These are phyloP conservation scores for Venturia oleaginea DNA, from an alignment of 2,329 filamentous ascomycete genomes.

Conservation along the genomic window DNA sequence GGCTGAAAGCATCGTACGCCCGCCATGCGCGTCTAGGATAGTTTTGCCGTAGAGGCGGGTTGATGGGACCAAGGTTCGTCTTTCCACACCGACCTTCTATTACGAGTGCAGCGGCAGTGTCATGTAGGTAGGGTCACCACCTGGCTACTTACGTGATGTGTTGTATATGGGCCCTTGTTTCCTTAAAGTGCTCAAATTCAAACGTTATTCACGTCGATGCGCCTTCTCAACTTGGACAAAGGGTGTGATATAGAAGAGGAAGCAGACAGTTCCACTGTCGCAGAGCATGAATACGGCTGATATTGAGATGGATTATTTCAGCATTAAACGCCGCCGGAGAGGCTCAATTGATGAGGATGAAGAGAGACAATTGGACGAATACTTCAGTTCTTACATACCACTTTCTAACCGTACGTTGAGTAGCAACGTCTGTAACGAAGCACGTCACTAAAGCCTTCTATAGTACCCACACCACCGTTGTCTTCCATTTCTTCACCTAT, in stretches of 20 bases:
- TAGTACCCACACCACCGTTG: conserved; percentile 30
- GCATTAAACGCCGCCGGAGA: neutral
- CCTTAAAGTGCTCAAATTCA: neutral
- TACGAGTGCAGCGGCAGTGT: neutral
- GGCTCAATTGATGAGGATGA: neutral
- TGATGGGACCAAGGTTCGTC: neutral
- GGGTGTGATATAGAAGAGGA: neutral
- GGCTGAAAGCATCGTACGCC: neutral
- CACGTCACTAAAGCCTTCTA: conserved; percentile 10
- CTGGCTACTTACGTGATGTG: neutral
- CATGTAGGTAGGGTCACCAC: too few relatives aligned
- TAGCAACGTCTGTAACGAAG: neutral
- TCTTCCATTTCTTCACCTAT: conserved; percentile 17
- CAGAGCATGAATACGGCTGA: neutral
- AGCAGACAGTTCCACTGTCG: neutral
- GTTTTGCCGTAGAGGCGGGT: neutral
- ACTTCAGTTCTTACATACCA: conserved; percentile 30
- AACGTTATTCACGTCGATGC: neutral
- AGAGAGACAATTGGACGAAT: conserved; percentile 26
- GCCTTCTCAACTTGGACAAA: neutral
- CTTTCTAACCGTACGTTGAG: conserved; percentile 20
- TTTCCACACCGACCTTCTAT: neutral
- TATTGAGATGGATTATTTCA: conserved; percentile 7
- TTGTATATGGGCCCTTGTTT: neutral
- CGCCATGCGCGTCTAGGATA: neutral